A percentile compares a stretch with the other conserved stretches of the same genome.
These are phyloP conservation scores for Cenchrus purpureus DNA, from an alignment of 176 grass and related monocot genomes.

Conservation along the genomic window DNA sequence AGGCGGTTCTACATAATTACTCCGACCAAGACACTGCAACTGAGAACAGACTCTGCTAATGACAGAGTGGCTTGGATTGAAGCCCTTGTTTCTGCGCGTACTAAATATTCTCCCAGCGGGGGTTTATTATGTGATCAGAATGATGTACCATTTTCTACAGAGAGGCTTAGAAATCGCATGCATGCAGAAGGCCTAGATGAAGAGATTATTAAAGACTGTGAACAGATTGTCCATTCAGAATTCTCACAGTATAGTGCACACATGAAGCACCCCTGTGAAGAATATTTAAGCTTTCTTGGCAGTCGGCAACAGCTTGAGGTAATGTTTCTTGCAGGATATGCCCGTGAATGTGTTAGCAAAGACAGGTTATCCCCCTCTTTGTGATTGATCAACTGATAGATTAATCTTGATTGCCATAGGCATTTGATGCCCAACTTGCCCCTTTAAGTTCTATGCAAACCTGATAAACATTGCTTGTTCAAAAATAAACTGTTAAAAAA, in stretches of 20 bases:
- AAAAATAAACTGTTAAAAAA: background rate
- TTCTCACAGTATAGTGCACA: constrained; percentile 69
- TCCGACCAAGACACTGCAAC: constrained; percentile 72
- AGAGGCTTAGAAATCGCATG: constrained; percentile 75
- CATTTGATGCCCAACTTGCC: background rate
- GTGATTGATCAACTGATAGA: background rate
- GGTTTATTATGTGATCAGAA: constrained; percentile 43
- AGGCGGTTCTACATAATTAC: no score
- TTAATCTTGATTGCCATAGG: background rate
- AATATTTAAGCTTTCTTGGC: constrained; percentile 66
- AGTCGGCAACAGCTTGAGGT: constrained; percentile 74
- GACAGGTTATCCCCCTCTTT: background rate
- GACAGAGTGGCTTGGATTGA: constrained; percentile 89
- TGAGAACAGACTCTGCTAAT: constrained; percentile 73
- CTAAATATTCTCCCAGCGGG: constrained; percentile 55
- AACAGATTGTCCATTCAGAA: constrained; percentile 81
- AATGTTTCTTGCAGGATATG: constrained; percentile 41
- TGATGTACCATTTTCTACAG: constrained; percentile 65
- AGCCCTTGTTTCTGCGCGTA: constrained; percentile 71
- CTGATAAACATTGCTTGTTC: background rate
- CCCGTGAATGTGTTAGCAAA: background rate
- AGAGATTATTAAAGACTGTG: constrained; percentile 72
- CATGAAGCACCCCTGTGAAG: constrained; percentile 66
- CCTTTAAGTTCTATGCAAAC: background rate
- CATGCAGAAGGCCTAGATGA: constrained; percentile 73